Evolutionary conservation across 768 basidiomycete genomes (phyloP), one percentile per base, ranked within the genome.

Genomic region (Cyathus striatus): DNA sequence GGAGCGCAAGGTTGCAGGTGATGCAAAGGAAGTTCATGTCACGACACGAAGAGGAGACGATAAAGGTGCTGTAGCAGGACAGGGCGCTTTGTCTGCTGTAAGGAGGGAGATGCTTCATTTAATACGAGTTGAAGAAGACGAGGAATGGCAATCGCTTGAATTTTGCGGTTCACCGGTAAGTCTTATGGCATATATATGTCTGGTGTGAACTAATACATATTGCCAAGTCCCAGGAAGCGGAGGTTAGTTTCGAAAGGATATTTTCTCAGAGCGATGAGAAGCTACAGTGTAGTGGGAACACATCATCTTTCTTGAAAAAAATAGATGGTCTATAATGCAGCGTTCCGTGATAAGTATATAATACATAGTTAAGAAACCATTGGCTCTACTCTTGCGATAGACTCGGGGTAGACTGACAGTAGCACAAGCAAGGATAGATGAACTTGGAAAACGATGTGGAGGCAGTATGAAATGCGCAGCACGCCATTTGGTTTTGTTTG

Each of bases 61-160:
- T 44, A 80, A 80, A 48, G 68, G 70, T 4, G 62, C 61, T n/a
- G 47, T 56, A 9, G 62, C 66, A 32, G 58, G 61, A n/a, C 76
- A 76, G 51, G 84, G 85, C 7, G 82, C 85, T 1, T 61, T 90
- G 41, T 86, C 89, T 35, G 59, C 73, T 5, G 78, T 79, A 7
- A 72, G 89, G 39, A 73, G 86, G 53, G 89, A 92, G 50, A 88
- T 92, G 76, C 60, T 92, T 18, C 71, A 76, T 38, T 67, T 74
- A n/a, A 79, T 90, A 27, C 76, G 86, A 22, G 65, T 66, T 2
- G 89, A 91, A 55, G 85, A 89, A 53, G 88, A 90, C 41, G 89
- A 89, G 55, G 63, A 62, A 41, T 92, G 89, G 89, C 65, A 81
- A 52, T 68, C 78, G 36, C 65, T 88, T 18, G 70, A 81, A 38